Base-by-base conservation (phyloP, 306 rosid genomes). In the Cicer yamashitae region DNA sequence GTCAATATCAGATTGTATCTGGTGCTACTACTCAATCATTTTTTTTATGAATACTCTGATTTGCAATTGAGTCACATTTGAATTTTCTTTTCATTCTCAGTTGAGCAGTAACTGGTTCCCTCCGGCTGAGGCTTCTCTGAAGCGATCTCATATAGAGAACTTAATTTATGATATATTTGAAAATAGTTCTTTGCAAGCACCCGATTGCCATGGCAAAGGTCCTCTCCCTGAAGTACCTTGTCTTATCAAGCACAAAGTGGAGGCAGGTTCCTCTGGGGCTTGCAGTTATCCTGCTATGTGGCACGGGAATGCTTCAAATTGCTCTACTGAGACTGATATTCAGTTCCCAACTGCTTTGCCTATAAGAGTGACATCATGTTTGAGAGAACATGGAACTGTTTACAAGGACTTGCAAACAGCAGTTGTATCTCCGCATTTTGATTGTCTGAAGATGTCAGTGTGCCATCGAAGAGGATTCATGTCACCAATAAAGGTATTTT, bases 121-220 rank as follows among this genome's bases (percentile, higher is more conserved):
- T 71, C 89, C 96, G 7, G 17, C 7, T 41, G 97, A 91, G 77
- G 97, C 91, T 67, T 91, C 97, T 81, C 84, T 76, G 39, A 91
- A 89, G 79, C 84, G 93, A 61, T 74, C 70, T 48, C 58, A 44
- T 45, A 84, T 91, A 75, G 81, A 76, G 57, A 84, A 82, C 69
- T 67, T 91, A 79, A 81, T 91, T 40, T 82, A 45, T 84, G 77
- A 86, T 48, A 78, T 91, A 82, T 71, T 73, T 65, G 60, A 78
- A 72, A 77, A 67, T 81, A 67, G 82, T 68, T 80, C 80, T 53
- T 76, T 60, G 54, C 73, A 76, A 79, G 79, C 70, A 10, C 63
- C 52, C 10, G 81, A 81, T 82, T 76, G 79, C 46, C 78, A 59
- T 71, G 75, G 73, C 72, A 67, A 78, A 76, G 38, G 52, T 80